Percentiles rank a stretch among this genome's conserved stretches.
phyloP scores from a whole-genome alignment of 371 early-diverging fungal species.

The Zychaea mexicana region DNA sequence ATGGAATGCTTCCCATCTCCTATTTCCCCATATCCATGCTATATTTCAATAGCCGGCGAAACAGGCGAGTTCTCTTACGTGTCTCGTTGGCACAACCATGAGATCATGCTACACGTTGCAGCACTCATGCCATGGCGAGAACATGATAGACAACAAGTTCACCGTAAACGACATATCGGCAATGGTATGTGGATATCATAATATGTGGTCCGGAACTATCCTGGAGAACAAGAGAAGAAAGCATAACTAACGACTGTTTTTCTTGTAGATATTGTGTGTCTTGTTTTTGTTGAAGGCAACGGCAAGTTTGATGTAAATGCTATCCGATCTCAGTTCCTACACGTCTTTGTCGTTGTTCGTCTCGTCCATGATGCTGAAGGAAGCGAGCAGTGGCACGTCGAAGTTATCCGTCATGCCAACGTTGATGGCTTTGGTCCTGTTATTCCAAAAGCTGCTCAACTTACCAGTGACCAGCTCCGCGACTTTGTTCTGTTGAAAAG shows the following conservation, averaged over 20 bases:
- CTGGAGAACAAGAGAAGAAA: conserved; percentile 40
- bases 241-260: too few species aligned
- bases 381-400: conserved; percentile 28
- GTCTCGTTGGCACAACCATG: conserved; percentile 76
- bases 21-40: not conserved
- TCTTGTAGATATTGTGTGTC: conserved; percentile 65
- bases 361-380: conserved; percentile 32
- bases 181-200: conserved; percentile 52
- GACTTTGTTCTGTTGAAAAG: conserved; percentile 9
- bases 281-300: conserved; percentile 65
- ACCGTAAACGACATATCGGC: conserved; percentile 83
- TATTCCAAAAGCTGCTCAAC: not conserved
- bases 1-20: too few species aligned
- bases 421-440: conserved; percentile 1
- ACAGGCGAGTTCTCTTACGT: conserved; percentile 75
- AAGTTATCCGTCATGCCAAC: conserved; percentile 1
- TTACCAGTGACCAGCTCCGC: not conserved
- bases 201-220: not conserved
- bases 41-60: conserved; percentile 47
- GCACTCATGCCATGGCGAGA: conserved; percentile 72
- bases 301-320: conserved; percentile 62
- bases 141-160: conserved; percentile 77
- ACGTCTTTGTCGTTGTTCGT: conserved; percentile 69
- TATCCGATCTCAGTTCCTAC: conserved; percentile 72
- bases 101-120: conserved; percentile 86